These are phyloP conservation scores for Aphanoascus verrucosus DNA, from an alignment of 2,329 filamentous ascomycete species.

Conservation along the genomic window DNA sequence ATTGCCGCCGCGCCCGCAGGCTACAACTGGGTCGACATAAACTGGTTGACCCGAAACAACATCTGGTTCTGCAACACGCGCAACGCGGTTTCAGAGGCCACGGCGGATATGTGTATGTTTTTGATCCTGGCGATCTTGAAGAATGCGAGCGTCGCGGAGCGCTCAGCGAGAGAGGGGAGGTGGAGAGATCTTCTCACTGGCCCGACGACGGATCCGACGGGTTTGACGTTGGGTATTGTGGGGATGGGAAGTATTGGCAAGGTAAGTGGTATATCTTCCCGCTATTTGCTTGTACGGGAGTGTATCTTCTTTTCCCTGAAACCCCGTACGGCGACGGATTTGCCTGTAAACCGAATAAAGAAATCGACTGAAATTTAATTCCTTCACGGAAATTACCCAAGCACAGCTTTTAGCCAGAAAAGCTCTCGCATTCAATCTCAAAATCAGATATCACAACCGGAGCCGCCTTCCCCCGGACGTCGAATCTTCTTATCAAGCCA, in stretches of 20 bases:
- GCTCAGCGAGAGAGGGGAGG: constrained; percentile 26
- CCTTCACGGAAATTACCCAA: background rate
- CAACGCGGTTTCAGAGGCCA: constrained; percentile 45
- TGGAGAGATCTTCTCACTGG: constrained; percentile 29
- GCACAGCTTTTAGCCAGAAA: constrained; percentile 30
- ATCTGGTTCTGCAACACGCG: constrained; percentile 47
- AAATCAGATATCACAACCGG: constrained; percentile 38
- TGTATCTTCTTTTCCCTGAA: background rate
- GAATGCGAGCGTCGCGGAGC: constrained; percentile 36
- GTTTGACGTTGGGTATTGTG: constrained; percentile 39
- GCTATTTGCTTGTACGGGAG: background rate
- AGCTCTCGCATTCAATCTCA: constrained; percentile 36
- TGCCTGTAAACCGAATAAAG: no score
- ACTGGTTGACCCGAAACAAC: constrained; percentile 33
- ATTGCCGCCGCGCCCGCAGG: constrained; percentile 41
- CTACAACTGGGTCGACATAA: constrained; percentile 40
- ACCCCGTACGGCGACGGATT: background rate
- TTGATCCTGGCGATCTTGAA: constrained; percentile 39
- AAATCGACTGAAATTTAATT: background rate
- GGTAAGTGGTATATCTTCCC: constrained; percentile 15
- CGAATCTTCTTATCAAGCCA: constrained; percentile 28
- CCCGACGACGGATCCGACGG: constrained; percentile 35
- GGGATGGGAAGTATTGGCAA: constrained; percentile 43
- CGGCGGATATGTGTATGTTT: constrained; percentile 44
- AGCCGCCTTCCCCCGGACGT: constrained; percentile 25